Percentiles rank a stretch among this genome's conserved stretches.
Evolutionary conservation across 805 yeast species (phyloP).

Genomic region (Monosporozyma aquatica): DNA sequence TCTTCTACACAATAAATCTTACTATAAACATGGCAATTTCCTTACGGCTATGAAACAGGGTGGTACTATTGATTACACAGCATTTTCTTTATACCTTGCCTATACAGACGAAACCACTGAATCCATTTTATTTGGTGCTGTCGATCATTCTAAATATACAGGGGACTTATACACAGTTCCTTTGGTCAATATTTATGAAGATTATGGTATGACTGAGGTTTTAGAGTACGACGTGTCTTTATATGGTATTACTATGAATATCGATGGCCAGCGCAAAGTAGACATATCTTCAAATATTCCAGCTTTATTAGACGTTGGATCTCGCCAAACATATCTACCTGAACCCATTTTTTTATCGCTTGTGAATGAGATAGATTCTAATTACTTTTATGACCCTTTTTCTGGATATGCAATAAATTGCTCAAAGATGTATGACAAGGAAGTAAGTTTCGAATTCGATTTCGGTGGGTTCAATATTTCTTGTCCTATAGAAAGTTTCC

Average conservation of each 20-base stretch:
- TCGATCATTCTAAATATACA: constrained; percentile 51
- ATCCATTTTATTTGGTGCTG: constrained; percentile 57
- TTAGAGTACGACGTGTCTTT: constrained; percentile 18
- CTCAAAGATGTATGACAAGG: no score
- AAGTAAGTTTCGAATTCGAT: constrained; percentile 40
- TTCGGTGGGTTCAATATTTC: constrained; percentile 53
- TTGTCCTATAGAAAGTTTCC: constrained; percentile 38
- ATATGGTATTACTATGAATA: constrained; percentile 21
- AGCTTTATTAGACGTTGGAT: constrained; percentile 47
- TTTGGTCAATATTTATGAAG: constrained; percentile 32
- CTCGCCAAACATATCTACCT: constrained; percentile 43
- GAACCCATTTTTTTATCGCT: constrained; percentile 16
- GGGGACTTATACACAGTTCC: constrained; percentile 49
- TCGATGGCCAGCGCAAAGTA: constrained; percentile 14
- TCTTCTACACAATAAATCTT: background rate
- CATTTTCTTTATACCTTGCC: constrained; percentile 53
- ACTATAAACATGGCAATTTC: constrained; percentile 50
- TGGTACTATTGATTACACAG: constrained; percentile 45
- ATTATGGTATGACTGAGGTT: constrained; percentile 9
- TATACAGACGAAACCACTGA: constrained; percentile 36
- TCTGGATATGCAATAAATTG: no score
- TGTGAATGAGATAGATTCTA: constrained; percentile 35
- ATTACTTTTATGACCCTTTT: constrained; percentile 13
- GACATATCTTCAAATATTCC: constrained; percentile 17
- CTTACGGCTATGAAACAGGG: constrained; percentile 50